These are phyloP conservation scores for Toxicodendron radicans DNA, from an alignment of 345 rosid genomes.

Conservation along the genomic window DNA sequence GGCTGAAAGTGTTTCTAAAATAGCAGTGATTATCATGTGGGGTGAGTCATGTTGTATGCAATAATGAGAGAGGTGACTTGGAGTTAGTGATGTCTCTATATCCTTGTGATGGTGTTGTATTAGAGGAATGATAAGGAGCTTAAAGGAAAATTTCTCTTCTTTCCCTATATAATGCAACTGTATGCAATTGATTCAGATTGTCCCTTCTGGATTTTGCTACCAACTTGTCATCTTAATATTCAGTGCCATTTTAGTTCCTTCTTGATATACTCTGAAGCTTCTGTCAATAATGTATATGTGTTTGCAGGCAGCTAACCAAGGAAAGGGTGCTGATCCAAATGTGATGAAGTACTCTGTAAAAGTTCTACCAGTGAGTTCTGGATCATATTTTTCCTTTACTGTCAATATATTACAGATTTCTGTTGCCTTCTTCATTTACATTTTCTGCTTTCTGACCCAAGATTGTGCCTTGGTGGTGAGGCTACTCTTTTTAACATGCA, in stretches of 20 bases:
- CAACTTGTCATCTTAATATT: background rate
- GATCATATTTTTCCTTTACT: background rate
- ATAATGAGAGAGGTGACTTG: too few species aligned
- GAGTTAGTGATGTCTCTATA: too few species aligned
- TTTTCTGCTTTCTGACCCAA: background rate
- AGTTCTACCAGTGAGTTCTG: conserved; percentile 78
- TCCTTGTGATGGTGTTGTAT: too few species aligned
- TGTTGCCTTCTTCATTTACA: background rate
- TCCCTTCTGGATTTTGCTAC: background rate
- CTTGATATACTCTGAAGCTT: background rate
- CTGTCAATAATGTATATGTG: conserved; percentile 10
- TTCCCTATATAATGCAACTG: background rate
- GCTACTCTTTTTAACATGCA: background rate
- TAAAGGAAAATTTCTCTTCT: background rate
- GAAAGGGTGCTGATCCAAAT: conserved; percentile 64
- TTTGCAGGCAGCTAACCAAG: conserved; percentile 63
- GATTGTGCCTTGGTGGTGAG: too few species aligned
- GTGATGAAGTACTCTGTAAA: conserved; percentile 71
- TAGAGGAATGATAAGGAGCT: background rate
- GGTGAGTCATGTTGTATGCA: too few species aligned
- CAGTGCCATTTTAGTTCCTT: background rate
- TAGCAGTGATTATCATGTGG: too few species aligned
- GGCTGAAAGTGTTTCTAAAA: too few species aligned
- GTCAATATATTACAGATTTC: background rate
- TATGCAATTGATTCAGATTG: background rate